phyloP scores from a whole-genome alignment of 306 rosid genomes.

The Sechiopsis laciniata region DNA sequence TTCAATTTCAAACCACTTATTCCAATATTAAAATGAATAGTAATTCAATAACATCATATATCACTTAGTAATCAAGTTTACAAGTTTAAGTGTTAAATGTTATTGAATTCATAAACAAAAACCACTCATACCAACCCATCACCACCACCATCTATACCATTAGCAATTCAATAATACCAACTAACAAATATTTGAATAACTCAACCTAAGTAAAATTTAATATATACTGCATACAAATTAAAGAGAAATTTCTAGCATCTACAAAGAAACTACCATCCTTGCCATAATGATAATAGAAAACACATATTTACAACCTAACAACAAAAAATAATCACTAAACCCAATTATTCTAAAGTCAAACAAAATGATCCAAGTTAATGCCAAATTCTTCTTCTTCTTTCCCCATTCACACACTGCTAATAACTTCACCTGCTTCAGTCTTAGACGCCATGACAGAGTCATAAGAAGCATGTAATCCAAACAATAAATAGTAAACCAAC shows the following conservation, averaged over 20 bases:
- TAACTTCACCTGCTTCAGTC: background rate
- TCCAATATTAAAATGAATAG: no score
- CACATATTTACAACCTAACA: background rate
- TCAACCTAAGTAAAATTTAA: no score
- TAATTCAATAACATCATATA: no score
- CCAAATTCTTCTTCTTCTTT: background rate
- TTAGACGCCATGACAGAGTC: constrained; percentile 39
- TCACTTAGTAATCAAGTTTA: no score
- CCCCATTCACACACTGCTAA: background rate
- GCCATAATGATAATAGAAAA: background rate
- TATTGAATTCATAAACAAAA: no score
- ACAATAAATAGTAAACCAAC: constrained; percentile 42
- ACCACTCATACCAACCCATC: no score
- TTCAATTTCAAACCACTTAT: no score
- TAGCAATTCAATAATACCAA: no score
- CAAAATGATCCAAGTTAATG: background rate
- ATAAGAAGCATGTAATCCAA: constrained; percentile 61
- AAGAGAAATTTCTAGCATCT: background rate
- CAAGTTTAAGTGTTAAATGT: no score
- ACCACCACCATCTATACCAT: no score
- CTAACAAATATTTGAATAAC: no score
- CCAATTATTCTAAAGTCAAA: background rate
- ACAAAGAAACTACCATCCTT: background rate
- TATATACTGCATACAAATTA: background rate
- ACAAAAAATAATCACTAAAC: background rate